Percentiles rank a stretch among this genome's conserved stretches.
phyloP scores from a whole-genome alignment of 2,329 filamentous ascomycete species.

The Lojkania enalia region DNA sequence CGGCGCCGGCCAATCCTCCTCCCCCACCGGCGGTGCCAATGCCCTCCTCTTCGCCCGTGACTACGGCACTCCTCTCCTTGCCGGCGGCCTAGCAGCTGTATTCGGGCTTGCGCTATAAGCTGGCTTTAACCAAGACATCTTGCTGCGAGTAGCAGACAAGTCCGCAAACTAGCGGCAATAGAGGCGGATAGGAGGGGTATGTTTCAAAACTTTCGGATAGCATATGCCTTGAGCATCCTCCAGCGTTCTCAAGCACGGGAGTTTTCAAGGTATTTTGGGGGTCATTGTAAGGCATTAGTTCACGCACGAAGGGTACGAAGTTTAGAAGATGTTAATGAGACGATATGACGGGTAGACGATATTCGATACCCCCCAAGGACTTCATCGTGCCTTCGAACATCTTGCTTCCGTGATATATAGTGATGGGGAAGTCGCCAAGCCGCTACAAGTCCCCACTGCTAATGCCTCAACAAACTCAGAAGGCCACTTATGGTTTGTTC shows the following conservation, averaged over 20 bases:
- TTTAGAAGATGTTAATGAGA: slow-evolving; percentile 34
- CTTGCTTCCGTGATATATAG: too few species aligned
- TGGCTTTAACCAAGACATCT: too few species aligned
- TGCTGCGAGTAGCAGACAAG: slow-evolving; percentile 28
- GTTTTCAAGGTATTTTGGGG: slow-evolving; percentile 23
- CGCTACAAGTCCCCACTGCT: too few species aligned
- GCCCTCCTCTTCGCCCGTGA: slow-evolving; percentile 51
- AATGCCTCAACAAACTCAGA: too few species aligned
- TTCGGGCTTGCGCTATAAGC: slow-evolving; percentile 62
- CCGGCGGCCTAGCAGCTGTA: slow-evolving; percentile 57
- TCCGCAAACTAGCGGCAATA: too few species aligned
- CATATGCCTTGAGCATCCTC: slow-evolving; percentile 17
- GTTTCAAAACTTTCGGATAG: slow-evolving; percentile 20
- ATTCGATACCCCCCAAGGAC: slow-evolving; percentile 34
- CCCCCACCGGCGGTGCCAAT: slow-evolving; percentile 48
- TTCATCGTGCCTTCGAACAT: slow-evolving; percentile 1
- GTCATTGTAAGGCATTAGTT: slow-evolving; percentile 31
- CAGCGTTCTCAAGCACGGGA: slow-evolving; percentile 33
- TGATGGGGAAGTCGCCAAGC: too few species aligned
- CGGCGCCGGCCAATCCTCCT: slow-evolving; percentile 28
- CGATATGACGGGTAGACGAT: slow-evolving; percentile 38
- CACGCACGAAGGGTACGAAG: slow-evolving; percentile 20
- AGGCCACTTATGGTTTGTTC: too few species aligned
- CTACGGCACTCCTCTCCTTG: slow-evolving; percentile 57
- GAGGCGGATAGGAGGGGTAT: slow-evolving; percentile 16